Conservation (phyloP, 2,329 filamentous ascomycete species). For the Penicillium nordicum region DNA sequence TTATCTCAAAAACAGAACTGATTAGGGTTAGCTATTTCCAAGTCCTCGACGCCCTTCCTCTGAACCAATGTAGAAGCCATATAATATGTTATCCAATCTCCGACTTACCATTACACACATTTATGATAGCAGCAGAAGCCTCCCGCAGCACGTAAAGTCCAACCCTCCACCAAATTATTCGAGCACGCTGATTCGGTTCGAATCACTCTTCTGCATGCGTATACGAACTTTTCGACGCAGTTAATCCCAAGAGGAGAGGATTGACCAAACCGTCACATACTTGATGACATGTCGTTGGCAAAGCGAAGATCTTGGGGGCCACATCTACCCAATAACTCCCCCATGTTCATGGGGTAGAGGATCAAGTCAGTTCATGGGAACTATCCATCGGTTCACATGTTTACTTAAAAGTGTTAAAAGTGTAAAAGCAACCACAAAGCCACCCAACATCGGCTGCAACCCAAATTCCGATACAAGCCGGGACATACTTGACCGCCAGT, state of each 20-base stretch:
- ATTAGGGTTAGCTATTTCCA: neutral
- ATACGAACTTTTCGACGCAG: neutral
- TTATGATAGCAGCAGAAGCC: neutral
- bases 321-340: neutral
- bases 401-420: neutral
- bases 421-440: neutral
- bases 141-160: too few species aligned
- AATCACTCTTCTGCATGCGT: neutral
- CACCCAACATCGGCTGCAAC: neutral
- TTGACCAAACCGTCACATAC: neutral
- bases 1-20: neutral
- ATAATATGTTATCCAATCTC: neutral
- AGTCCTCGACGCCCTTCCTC: neutral
- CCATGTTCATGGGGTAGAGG: neutral
- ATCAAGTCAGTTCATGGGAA: neutral
- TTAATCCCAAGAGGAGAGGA: neutral
- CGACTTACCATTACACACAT: neutral
- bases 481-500: conserved; percentile 8
- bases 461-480: neutral
- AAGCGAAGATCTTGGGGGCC: neutral
- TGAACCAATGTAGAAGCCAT: neutral
- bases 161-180: neutral
- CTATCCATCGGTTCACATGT: neutral
- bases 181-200: neutral
- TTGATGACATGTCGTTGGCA: neutral